Percentiles rank a stretch among this genome's conserved stretches.
Evolutionary conservation across 225 moss, liverwort and hornwort species (phyloP).

Genomic region (Polytrichum commune): DNA sequence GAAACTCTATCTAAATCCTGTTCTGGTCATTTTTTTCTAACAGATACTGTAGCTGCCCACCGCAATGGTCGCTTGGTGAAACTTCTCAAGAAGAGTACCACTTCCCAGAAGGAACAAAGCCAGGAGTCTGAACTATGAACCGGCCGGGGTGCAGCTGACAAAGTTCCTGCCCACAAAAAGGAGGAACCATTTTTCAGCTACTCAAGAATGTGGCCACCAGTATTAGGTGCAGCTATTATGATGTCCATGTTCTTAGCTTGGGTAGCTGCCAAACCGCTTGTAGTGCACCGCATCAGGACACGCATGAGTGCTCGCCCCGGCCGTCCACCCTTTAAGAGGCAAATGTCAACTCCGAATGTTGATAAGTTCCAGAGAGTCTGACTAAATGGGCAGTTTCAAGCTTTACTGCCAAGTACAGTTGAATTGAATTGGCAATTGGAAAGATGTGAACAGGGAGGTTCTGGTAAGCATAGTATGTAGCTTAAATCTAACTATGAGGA

Average conservation of each 20-base stretch:
- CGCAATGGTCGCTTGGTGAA: constrained; percentile 66
- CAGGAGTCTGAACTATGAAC: constrained; percentile 64
- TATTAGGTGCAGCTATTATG: constrained; percentile 57
- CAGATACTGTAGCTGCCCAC: constrained; percentile 81
- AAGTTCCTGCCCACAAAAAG: constrained; percentile 16
- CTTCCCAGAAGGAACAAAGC: constrained; percentile 31
- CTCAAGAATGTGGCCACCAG: constrained; percentile 54
- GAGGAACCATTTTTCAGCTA: constrained; percentile 24
- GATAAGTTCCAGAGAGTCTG: constrained; percentile 27
- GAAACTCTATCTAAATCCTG: not conserved
- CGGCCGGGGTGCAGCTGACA: constrained; percentile 63
- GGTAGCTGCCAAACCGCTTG: constrained; percentile 62
- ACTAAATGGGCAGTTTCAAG: not conserved
- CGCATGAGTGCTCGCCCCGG: constrained; percentile 48
- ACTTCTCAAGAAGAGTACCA: constrained; percentile 36
- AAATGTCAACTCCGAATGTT: constrained; percentile 30
- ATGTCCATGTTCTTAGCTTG: constrained; percentile 51
- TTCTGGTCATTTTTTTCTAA: constrained; percentile 4
- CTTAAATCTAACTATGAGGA: too few relatives aligned
- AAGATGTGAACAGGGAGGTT: too few relatives aligned
- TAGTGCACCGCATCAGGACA: constrained; percentile 46
- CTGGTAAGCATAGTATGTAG: too few relatives aligned
- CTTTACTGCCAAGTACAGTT: not conserved
- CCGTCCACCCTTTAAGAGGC: constrained; percentile 48
- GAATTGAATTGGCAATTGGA: too few relatives aligned